These are phyloP conservation scores for Candida neerlandica DNA, from an alignment of 1,139 yeast species.

Conservation along the genomic window DNA sequence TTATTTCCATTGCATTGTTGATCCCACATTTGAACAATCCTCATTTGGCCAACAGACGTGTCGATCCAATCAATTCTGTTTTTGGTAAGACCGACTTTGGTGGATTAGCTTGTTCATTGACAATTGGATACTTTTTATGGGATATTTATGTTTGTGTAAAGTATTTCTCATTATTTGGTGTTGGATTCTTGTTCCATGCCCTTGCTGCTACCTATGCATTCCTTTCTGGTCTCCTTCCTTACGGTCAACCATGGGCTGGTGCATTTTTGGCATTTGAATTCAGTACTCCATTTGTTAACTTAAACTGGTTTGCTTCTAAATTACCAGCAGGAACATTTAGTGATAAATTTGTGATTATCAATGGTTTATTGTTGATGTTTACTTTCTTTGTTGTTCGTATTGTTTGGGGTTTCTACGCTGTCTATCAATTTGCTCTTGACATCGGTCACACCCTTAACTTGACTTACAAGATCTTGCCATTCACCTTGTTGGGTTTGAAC, in stretches of 20 bases:
- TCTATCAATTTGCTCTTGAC: constrained; percentile 53
- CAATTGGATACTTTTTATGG: constrained; percentile 92
- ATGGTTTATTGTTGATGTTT: constrained; percentile 69
- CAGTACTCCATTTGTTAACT: constrained; percentile 89
- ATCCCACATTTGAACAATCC: constrained; percentile 63
- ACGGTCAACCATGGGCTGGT: constrained; percentile 76
- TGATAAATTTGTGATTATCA: constrained; percentile 54
- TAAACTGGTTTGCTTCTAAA: constrained; percentile 87
- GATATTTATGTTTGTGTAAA: constrained; percentile 68
- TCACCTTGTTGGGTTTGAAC: constrained; percentile 61
- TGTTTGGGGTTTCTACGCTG: constrained; percentile 86
- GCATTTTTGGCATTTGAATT: constrained; percentile 84
- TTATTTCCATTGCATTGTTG: constrained; percentile 55
- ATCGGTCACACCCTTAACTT: constrained; percentile 43
- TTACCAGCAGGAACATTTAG: constrained; percentile 63
- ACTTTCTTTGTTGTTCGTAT: constrained; percentile 80
- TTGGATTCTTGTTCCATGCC: constrained; percentile 86
- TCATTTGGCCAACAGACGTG: constrained; percentile 40
- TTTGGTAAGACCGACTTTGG: constrained; percentile 74
- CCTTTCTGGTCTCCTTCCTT: constrained; percentile 51
- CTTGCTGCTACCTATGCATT: constrained; percentile 79
- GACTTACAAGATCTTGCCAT: constrained; percentile 27
- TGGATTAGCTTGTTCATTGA: constrained; percentile 69
- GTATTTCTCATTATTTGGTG: constrained; percentile 69
- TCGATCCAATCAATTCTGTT: constrained; percentile 49